Conservation (phyloP, 148 eudicot species). For the Salicornia ramosissima region DNA sequence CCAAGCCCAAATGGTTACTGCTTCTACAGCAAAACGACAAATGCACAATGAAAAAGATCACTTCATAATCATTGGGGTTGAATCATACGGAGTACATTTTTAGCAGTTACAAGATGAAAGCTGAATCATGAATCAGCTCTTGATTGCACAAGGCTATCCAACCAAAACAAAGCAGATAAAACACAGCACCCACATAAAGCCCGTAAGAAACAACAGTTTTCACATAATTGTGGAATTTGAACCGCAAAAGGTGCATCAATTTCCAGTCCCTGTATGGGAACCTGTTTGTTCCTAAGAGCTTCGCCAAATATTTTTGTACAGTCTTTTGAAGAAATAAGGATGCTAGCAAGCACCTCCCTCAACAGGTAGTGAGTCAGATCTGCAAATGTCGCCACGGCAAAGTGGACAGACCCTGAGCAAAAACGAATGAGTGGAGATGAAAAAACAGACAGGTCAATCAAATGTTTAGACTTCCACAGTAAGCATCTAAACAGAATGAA, state of each 20-base stretch:
- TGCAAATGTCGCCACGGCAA: slow-evolving; percentile 76
- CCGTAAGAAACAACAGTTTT: slow-evolving; percentile 5
- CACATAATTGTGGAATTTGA: not conserved
- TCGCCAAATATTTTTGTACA: slow-evolving; percentile 17
- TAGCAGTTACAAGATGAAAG: slow-evolving; percentile 16
- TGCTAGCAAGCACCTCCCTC: slow-evolving; percentile 25
- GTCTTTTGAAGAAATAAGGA: slow-evolving; percentile 11
- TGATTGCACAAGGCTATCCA: slow-evolving; percentile 21
- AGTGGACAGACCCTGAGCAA: slow-evolving; percentile 73
- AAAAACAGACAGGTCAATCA: not conserved
- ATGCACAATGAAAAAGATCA: slow-evolving; percentile 10
- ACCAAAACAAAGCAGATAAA: slow-evolving; percentile 14
- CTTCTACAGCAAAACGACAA: not conserved
- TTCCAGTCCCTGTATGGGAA: not conserved
- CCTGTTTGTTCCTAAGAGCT: slow-evolving; percentile 2
- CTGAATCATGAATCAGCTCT: slow-evolving; percentile 19
- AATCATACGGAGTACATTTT: slow-evolving; percentile 12
- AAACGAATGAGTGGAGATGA: not conserved
- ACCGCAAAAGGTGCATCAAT: not conserved
- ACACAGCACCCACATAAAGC: not conserved
- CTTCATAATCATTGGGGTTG: slow-evolving; percentile 6
- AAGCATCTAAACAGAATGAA: not conserved
- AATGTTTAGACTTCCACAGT: not conserved
- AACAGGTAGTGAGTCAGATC: slow-evolving; percentile 29
- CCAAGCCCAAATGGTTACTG: too few species aligned